phyloP scores from a whole-genome alignment of 768 basidiomycete genomes.

The Cyclocybe aegerita region DNA sequence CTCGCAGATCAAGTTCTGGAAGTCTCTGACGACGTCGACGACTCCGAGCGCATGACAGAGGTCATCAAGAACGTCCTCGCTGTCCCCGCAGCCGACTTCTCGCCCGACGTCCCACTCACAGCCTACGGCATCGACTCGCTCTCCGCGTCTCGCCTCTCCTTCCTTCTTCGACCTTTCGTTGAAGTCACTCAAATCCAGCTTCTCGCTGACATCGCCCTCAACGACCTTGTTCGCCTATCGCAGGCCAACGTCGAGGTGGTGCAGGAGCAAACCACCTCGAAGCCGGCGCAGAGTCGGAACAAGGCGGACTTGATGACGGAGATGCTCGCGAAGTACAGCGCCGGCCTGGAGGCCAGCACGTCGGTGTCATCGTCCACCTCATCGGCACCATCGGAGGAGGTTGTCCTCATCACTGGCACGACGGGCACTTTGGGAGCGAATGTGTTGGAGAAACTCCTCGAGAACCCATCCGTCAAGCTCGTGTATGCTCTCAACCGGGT shows the following conservation, averaged over 20 bases:
- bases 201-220: slow-evolving; percentile 29
- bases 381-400: neutral
- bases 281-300: slow-evolving; percentile 5
- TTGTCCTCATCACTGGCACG: slow-evolving; percentile 35
- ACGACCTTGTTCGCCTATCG: slow-evolving; percentile 19
- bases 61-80: slow-evolving; percentile 23
- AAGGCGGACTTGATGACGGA: slow-evolving; percentile 13
- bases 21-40: slow-evolving; percentile 3
- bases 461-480: slow-evolving; percentile 19
- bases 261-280: neutral
- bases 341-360: neutral
- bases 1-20: slow-evolving; percentile 7
- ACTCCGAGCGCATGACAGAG: slow-evolving; percentile 6
- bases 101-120: slow-evolving; percentile 35
- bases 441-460: slow-evolving; percentile 27
- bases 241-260: neutral
- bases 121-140: slow-evolving; percentile 44
- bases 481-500: slow-evolving; percentile 35
- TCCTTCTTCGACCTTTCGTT: slow-evolving; percentile 27
- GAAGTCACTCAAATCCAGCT: slow-evolving; percentile 35
- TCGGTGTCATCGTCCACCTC: neutral
- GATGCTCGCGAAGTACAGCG: slow-evolving; percentile 7
- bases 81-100: slow-evolving; percentile 31
- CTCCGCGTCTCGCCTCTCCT: slow-evolving; percentile 34
- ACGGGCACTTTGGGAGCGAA: slow-evolving; percentile 37